phyloP scores from a whole-genome alignment of 805 yeast genomes.

The Wickerhamia fluorescens region DNA sequence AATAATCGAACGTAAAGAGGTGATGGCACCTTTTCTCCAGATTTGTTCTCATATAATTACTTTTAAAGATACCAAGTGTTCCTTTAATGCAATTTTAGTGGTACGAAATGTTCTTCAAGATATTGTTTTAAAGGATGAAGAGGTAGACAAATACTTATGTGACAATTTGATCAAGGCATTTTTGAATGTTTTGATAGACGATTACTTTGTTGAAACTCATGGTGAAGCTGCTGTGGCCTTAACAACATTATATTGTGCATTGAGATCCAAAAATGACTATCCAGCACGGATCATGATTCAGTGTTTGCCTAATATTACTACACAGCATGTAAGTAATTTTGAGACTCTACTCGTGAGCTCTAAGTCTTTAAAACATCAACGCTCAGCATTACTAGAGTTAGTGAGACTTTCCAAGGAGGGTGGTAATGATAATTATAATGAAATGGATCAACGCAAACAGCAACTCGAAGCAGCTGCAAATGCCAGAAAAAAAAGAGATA shows the following conservation, averaged over 20 bases:
- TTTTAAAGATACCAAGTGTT: constrained; percentile 86
- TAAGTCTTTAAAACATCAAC: constrained; percentile 69
- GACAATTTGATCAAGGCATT: constrained; percentile 66
- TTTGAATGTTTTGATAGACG: constrained; percentile 60
- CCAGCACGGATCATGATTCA: constrained; percentile 56
- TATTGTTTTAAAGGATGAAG: constrained; percentile 60
- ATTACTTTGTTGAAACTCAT: constrained; percentile 78
- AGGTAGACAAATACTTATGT: constrained; percentile 65
- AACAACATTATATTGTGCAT: constrained; percentile 68
- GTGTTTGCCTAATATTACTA: constrained; percentile 46
- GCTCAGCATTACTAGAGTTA: constrained; percentile 71
- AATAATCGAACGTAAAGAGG: constrained; percentile 54
- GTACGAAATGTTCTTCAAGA: constrained; percentile 68
- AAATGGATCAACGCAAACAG: constrained; percentile 43
- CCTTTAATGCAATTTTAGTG: constrained; percentile 81
- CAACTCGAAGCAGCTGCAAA: constrained; percentile 46
- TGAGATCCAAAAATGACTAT: constrained; percentile 61
- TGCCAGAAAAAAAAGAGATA: constrained; percentile 41
- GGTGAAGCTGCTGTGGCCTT: constrained; percentile 88
- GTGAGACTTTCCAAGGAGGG: constrained; percentile 53
- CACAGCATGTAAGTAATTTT: constrained; percentile 54
- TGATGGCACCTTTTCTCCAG: constrained; percentile 72
- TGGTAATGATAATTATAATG: constrained; percentile 28
- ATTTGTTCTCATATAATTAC: constrained; percentile 69
- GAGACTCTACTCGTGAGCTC: constrained; percentile 58